Percentiles rank a stretch among this genome's conserved stretches.
phyloP scores from a whole-genome alignment of 140 eudicot genomes.

The Cichorium intybus region DNA sequence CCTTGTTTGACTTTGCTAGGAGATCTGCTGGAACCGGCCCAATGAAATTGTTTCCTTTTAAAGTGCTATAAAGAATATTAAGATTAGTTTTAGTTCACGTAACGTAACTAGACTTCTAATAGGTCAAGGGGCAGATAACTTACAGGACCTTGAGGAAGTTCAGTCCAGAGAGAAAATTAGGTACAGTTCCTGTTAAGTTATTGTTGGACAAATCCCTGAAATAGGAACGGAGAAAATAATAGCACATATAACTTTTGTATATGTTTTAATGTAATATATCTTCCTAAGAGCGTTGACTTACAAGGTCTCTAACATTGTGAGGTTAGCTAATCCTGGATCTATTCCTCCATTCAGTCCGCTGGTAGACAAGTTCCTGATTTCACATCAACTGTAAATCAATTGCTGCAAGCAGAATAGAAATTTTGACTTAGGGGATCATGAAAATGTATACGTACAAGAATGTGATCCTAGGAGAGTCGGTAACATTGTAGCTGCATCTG shows the following conservation, averaged over 20 bases:
- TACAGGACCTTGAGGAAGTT: slow-evolving; percentile 45
- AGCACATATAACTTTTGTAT: neutral
- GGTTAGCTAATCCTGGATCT: slow-evolving; percentile 41
- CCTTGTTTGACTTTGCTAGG: slow-evolving; percentile 32
- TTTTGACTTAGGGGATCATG: neutral
- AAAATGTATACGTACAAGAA: slow-evolving; percentile 34
- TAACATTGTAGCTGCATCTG: slow-evolving; percentile 32
- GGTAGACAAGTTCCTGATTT: slow-evolving; percentile 47
- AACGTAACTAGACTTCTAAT: neutral
- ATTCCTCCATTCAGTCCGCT: slow-evolving; percentile 44
- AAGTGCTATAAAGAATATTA: slow-evolving; percentile 30
- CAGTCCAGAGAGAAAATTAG: slow-evolving; percentile 39
- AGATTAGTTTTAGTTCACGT: neutral
- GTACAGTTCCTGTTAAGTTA: slow-evolving; percentile 51
- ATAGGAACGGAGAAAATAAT: neutral
- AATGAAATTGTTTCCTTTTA: slow-evolving; percentile 46
- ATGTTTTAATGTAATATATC: neutral
- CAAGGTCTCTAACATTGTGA: slow-evolving; percentile 38
- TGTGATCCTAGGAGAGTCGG: slow-evolving; percentile 25
- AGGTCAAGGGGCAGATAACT: slow-evolving; percentile 25
- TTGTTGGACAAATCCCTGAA: slow-evolving; percentile 69
- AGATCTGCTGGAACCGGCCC: slow-evolving; percentile 41
- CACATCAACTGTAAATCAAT: neutral
- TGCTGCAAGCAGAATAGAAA: neutral
- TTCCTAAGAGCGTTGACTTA: slow-evolving; percentile 12